Evolutionary conservation across 2,329 filamentous ascomycete species (phyloP).

Genomic region (Fonsecaea pedrosoi): DNA sequence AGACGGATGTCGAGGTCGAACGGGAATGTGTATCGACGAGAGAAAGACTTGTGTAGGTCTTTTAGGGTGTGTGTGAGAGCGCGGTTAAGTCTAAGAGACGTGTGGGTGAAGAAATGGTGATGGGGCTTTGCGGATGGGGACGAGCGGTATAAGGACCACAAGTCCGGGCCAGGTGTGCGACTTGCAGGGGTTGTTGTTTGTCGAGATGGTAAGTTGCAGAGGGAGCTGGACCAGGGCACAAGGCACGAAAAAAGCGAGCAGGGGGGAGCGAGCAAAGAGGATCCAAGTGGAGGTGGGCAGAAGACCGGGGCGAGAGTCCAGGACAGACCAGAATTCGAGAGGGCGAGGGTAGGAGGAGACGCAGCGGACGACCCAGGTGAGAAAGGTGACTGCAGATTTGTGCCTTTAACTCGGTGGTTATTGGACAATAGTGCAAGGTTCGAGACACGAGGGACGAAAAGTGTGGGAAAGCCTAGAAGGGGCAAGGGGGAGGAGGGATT

Average conservation of each 20-base stretch:
- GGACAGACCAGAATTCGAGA: conserved; percentile 21
- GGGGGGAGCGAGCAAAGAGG: background rate
- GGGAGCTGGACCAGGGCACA: conserved; percentile 22
- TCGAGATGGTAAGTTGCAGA: conserved; percentile 22
- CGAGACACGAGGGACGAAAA: conserved; percentile 30
- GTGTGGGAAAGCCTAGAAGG: conserved; percentile 10
- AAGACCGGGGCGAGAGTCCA: conserved; percentile 12
- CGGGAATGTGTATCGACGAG: conserved; percentile 2
- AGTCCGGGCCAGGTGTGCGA: conserved; percentile 14
- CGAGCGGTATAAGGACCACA: conserved; percentile 28
- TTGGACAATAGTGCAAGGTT: conserved; percentile 22
- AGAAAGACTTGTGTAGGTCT: background rate
- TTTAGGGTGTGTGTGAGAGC: conserved; percentile 9
- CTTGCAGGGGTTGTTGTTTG: conserved; percentile 1
- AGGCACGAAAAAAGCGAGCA: conserved; percentile 32
- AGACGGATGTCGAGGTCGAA: conserved; percentile 14
- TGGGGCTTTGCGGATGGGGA: conserved; percentile 28
- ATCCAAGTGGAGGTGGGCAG: background rate
- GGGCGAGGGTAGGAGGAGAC: conserved; percentile 6
- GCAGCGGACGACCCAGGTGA: conserved; percentile 10
- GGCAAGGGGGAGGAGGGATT: conserved; percentile 14
- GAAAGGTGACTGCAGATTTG: conserved; percentile 10
- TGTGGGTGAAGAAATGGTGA: conserved; percentile 24
- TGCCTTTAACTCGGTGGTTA: conserved; percentile 6
- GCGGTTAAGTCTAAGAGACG: conserved; percentile 17